phyloP scores from a whole-genome alignment of 2,329 filamentous ascomycete genomes.

The Diaporthe velutina region DNA sequence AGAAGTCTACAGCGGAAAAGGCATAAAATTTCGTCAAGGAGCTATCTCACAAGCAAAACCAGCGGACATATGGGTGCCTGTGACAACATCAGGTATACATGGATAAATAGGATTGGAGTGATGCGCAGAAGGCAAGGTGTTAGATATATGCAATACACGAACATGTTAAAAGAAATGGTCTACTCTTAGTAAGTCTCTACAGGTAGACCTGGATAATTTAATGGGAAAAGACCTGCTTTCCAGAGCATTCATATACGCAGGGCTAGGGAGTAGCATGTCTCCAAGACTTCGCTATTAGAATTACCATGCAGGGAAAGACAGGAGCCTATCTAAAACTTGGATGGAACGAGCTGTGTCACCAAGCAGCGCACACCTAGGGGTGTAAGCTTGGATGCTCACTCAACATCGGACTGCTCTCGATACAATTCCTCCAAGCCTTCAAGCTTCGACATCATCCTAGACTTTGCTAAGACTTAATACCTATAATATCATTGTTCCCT shows the following conservation, averaged over 20 bases:
- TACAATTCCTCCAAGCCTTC: neutral
- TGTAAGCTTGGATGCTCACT: neutral
- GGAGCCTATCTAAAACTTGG: neutral
- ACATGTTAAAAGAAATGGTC: neutral
- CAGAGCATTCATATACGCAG: neutral
- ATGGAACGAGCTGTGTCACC: too few relatives aligned
- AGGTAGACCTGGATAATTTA: neutral
- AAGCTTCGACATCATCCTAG: too few relatives aligned
- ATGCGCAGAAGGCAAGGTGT: neutral
- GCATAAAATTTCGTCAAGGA: neutral
- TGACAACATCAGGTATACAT: neutral
- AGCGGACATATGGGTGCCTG: neutral
- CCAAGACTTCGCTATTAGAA: neutral
- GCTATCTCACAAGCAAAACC: neutral
- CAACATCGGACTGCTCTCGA: neutral
- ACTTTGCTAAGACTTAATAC: too few relatives aligned
- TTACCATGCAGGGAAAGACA: neutral
- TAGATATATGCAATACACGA: neutral
- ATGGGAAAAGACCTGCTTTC: neutral
- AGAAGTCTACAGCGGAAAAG: constrained; percentile 29
- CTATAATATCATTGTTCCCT: too few relatives aligned
- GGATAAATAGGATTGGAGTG: neutral
- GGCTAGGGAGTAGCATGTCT: neutral
- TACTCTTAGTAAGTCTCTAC: neutral
- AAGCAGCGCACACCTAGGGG: neutral